Conservation (phyloP, 73 alveolate genomes). For the Paramecium primaurelia region DNA sequence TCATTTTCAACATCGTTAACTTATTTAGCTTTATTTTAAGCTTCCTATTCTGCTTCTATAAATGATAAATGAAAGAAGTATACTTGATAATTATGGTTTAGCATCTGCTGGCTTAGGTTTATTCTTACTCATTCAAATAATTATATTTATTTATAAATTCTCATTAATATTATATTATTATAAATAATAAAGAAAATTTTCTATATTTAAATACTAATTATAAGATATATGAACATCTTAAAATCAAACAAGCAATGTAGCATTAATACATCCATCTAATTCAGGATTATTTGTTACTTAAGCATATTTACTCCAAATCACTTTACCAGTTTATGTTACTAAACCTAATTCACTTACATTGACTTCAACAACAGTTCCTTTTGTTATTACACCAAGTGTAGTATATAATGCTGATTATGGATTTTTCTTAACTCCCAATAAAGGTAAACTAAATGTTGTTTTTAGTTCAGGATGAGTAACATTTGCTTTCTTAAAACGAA, state of each 20-base stretch:
- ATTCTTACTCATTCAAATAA: background rate
- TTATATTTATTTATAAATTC: background rate
- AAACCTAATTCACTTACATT: conserved; percentile 96
- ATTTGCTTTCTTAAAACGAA: conserved; percentile 97
- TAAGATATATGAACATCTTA: background rate
- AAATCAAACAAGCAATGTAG: conserved; percentile 88
- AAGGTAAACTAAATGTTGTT: conserved; percentile 94
- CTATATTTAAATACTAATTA: background rate
- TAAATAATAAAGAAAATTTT: background rate
- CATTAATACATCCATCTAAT: conserved; percentile 98
- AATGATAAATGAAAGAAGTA: background rate
- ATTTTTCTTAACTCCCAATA: conserved; percentile 97
- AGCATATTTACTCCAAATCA: conserved; percentile 98
- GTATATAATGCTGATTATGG: conserved; percentile 97
- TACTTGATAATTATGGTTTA: background rate
- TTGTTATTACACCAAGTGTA: conserved; percentile 96
- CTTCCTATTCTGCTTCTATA: conserved; percentile 77
- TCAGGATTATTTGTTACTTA: conserved; percentile 98
- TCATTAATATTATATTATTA: background rate
- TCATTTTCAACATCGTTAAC: conserved; percentile 86
- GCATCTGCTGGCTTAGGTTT: background rate
- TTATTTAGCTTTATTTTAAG: conserved; percentile 75
- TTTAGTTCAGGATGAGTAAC: conserved; percentile 99
- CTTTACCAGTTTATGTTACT: conserved; percentile 97
- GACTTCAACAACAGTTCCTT: conserved; percentile 97